These are phyloP conservation scores for Lecanicillium sp. DNA, from an alignment of 2,329 filamentous ascomycete species.

Conservation along the genomic window DNA sequence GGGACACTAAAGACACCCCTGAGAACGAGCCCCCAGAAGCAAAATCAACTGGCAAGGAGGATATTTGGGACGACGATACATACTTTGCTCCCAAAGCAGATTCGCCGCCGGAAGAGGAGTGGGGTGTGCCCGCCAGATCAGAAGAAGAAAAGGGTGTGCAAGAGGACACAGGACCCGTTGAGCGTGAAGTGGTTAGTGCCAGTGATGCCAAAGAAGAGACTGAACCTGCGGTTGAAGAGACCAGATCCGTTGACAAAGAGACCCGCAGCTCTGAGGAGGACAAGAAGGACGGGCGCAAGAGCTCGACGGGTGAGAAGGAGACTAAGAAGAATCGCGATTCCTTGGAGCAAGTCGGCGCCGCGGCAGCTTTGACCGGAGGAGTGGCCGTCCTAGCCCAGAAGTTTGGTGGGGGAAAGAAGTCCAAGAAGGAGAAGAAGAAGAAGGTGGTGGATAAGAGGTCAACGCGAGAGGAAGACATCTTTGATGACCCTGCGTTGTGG, in stretches of 20 bases:
- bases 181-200: conserved; percentile 9
- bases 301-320: background rate
- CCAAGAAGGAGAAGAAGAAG: conserved; percentile 28
- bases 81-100: conserved; percentile 10
- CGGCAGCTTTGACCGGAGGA: conserved; percentile 18
- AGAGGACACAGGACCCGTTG: background rate
- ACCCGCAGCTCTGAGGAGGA: conserved; percentile 3
- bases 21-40: background rate
- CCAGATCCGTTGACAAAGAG: conserved; percentile 9
- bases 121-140: background rate
- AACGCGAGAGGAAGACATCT: conserved; percentile 31
- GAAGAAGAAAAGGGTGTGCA: conserved; percentile 6
- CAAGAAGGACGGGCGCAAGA: conserved; percentile 1
- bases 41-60: conserved; percentile 12
- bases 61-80: conserved; percentile 17
- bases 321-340: conserved; percentile 2
- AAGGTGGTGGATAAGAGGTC: conserved; percentile 32
- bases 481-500: conserved; percentile 37
- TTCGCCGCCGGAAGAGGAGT: background rate
- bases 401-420: conserved; percentile 20
- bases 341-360: conserved; percentile 15
- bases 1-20: background rate
- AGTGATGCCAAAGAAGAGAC: conserved; percentile 7
- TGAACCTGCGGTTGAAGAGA: conserved; percentile 8
- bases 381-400: conserved; percentile 27